Evolutionary conservation across 2,329 filamentous ascomycete species (phyloP).

Genomic region (Aspergillus pseudoterreus): DNA sequence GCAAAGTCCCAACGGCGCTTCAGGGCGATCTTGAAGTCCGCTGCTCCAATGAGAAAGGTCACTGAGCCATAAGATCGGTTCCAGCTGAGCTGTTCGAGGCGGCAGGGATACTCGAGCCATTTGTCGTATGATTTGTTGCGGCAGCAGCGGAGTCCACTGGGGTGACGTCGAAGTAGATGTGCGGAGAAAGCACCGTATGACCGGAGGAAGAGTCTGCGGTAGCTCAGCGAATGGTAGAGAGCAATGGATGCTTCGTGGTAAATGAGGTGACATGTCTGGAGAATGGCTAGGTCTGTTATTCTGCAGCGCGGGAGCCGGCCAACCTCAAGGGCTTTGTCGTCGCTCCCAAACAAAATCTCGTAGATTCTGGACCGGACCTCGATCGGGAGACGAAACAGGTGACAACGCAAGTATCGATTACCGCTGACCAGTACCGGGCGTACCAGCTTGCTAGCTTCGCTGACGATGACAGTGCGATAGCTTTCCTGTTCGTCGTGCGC

Average conservation of each 20-base stretch:
- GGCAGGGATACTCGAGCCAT: slow-evolving; percentile 5
- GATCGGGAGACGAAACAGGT: slow-evolving; percentile 13
- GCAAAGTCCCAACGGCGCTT: slow-evolving; percentile 12
- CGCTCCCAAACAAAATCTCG: slow-evolving; percentile 9
- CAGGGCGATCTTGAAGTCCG: slow-evolving; percentile 8
- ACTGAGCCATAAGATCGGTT: slow-evolving; percentile 8
- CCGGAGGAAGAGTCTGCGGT: slow-evolving; percentile 12
- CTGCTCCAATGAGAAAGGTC: slow-evolving; percentile 13
- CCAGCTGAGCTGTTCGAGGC: slow-evolving; percentile 5
- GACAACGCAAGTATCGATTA: slow-evolving; percentile 6
- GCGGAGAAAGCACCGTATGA: slow-evolving; percentile 10
- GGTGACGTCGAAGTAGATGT: slow-evolving; percentile 10
- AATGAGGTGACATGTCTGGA: slow-evolving; percentile 14
- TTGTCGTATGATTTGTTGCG: slow-evolving; percentile 1
- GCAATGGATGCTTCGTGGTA: slow-evolving; percentile 18
- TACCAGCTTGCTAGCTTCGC: slow-evolving; percentile 8
- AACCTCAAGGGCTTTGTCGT: slow-evolving; percentile 10
- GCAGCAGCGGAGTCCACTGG: slow-evolving; percentile 9
- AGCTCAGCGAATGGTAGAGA: slow-evolving; percentile 13
- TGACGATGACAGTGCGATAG: slow-evolving; percentile 5
- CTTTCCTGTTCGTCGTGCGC: slow-evolving; percentile 3
- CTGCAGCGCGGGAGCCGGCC: slow-evolving; percentile 5
- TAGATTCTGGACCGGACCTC: slow-evolving; percentile 12
- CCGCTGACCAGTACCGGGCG: slow-evolving; percentile 4
- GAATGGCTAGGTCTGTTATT: slow-evolving; percentile 9